Evolutionary conservation across 371 early-diverging fungal genomes (phyloP), one percentile per base, ranked within the genome.

Genomic region (Blakeslea trispora): DNA sequence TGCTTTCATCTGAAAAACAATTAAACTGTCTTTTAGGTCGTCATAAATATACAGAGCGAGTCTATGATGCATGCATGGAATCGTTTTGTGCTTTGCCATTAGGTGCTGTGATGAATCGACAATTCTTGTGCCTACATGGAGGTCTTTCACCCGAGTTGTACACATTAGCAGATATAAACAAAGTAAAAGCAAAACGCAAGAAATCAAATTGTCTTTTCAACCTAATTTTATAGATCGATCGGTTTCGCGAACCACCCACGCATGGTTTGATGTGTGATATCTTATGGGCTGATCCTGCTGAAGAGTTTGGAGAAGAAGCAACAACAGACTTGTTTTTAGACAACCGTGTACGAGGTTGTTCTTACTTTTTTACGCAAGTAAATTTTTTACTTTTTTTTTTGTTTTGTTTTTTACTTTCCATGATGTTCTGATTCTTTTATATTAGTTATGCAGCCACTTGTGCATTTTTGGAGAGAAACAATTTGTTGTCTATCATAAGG

Each of bases 111-210:
- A 91, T 99, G 84, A 97, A 97, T 80, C 89, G 90, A 67, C 96
- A 96, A 64, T 95, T 98, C 63, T 74, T 99, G 34, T 99, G 99
- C 75, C 91, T 99, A 71, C 99, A 99, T 69, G 99, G 99, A 47
- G 99, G 99, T 45, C 77, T 99, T 34, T 97, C 97, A 0, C 99
- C 99, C 7, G 91, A 97, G 68, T 66, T 96, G 51, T 82, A 84
- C 52, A 88, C 96, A 52, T 73, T 93, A 43, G 91, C 95, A 61
- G 94, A 97, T 68, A 74, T 97, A 55, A 81, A 87, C 31, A 62
- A 43, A 31, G 62, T 56, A 52, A 17, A 19, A 14, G 10, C 14
- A 37, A 9, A 37, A 9, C 14, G 6, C 18, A n/a, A 2, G 19
- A 15, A 3, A n/a, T 10, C 6, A 19, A 40, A 11, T 1, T 1